Percentiles rank a stretch among this genome's conserved stretches.
Conservation (phyloP, 805 yeast genomes). For the Schwanniomyces sp. region DNA sequence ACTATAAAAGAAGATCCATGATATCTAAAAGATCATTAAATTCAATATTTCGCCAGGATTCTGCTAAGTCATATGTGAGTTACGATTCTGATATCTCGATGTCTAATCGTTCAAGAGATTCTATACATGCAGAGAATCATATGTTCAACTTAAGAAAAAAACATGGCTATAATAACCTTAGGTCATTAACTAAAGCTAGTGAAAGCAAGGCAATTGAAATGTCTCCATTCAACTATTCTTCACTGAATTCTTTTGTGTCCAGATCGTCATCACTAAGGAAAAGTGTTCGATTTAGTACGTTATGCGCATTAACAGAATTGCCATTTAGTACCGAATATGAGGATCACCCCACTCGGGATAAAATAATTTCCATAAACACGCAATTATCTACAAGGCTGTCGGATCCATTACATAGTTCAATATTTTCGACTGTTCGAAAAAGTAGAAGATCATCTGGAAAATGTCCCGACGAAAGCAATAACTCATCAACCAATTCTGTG, state of each 20-base stretch:
- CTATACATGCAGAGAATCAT: slow-evolving; percentile 9
- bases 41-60: slow-evolving; percentile 27
- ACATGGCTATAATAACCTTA: slow-evolving; percentile 47
- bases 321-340: slow-evolving; percentile 27
- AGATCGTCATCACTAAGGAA: slow-evolving; percentile 24
- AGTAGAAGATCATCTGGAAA: slow-evolving; percentile 15
- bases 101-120: slow-evolving; percentile 16
- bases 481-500: slow-evolving; percentile 30
- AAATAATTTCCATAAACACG: background rate
- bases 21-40: slow-evolving; percentile 33
- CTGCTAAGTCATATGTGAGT: slow-evolving; percentile 53
- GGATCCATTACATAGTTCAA: slow-evolving; percentile 29
- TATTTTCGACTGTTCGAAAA: slow-evolving; percentile 30
- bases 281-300: slow-evolving; percentile 36
- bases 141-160: slow-evolving; percentile 45
- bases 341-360: slow-evolving; percentile 6
- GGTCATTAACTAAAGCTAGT: slow-evolving; percentile 23
- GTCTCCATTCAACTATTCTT: slow-evolving; percentile 9
- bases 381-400: slow-evolving; percentile 24
- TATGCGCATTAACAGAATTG: slow-evolving; percentile 39
- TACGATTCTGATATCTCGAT: slow-evolving; percentile 58
- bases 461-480: slow-evolving; percentile 6
- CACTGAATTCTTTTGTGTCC: slow-evolving; percentile 19
- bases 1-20: slow-evolving; percentile 14
- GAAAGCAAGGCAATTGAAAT: slow-evolving; percentile 3